These are phyloP conservation scores for Betula pendula DNA, from an alignment of 306 rosid species.

Conservation along the genomic window DNA sequence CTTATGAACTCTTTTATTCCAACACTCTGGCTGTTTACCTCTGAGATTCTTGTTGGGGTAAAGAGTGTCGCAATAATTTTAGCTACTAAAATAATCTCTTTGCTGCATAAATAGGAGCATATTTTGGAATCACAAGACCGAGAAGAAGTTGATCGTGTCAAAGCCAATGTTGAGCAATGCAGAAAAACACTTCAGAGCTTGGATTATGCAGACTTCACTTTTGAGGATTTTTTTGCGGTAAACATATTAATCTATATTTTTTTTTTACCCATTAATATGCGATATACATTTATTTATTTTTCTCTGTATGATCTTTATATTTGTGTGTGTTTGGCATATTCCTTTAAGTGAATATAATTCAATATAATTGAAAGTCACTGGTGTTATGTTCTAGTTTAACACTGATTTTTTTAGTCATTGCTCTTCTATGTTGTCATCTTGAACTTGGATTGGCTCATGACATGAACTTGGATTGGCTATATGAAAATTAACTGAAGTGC, in stretches of 20 bases:
- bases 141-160: conserved; percentile 73
- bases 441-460: background rate
- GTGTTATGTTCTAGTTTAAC: background rate
- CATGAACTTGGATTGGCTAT: background rate
- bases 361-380: background rate
- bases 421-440: background rate
- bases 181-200: conserved; percentile 80
- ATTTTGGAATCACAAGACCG: conserved; percentile 72
- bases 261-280: background rate
- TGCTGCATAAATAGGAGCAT: conserved; percentile 63
- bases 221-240: conserved; percentile 95
- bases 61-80: conserved; percentile 21
- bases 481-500: background rate
- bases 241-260: background rate
- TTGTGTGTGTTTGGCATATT: background rate
- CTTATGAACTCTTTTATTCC: conserved; percentile 22
- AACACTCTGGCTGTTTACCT: conserved; percentile 1
- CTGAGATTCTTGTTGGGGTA: conserved; percentile 19
- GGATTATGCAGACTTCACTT: conserved; percentile 91
- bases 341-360: background rate
- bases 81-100: conserved; percentile 25
- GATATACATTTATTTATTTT: background rate
- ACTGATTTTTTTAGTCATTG: background rate
- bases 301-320: background rate
- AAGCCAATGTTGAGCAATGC: conserved; percentile 72